Evolutionary conservation across 1,284 basidiomycete species (phyloP).

Genomic region (Ganoderma sp.): DNA sequence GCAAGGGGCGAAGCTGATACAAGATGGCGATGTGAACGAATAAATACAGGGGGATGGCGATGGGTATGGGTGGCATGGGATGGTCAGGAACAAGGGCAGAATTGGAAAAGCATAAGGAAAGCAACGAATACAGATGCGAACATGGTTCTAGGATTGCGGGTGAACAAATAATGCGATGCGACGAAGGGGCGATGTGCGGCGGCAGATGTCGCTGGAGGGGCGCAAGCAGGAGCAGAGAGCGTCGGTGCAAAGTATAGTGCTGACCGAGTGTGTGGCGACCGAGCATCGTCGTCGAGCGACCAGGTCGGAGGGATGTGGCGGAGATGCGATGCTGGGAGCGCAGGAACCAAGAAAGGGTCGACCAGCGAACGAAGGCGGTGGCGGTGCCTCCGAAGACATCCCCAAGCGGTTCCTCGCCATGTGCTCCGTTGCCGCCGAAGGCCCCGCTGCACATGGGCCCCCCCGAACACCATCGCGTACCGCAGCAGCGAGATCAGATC

Average conservation of each 20-base stretch:
- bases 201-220: background rate
- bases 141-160: background rate
- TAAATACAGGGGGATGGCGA: constrained; percentile 4
- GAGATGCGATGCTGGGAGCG: background rate
- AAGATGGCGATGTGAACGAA: constrained; percentile 2
- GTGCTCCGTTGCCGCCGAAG: constrained; percentile 1
- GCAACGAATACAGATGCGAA: background rate
- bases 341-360: background rate
- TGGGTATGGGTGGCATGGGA: constrained; percentile 1
- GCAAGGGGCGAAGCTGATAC: constrained; percentile 1
- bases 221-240: background rate
- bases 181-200: background rate
- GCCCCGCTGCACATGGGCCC: background rate
- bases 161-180: constrained; percentile 6
- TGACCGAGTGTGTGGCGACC: background rate
- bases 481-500: constrained; percentile 16
- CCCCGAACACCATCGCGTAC: background rate
- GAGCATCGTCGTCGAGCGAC: background rate
- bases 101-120: background rate
- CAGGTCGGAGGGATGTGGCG: background rate
- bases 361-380: background rate
- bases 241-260: background rate
- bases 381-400: constrained; percentile 2
- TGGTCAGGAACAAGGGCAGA: background rate
- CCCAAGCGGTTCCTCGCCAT: constrained; percentile 4